phyloP scores from a whole-genome alignment of 192 early-diverging fungal species.

The Coemansia sp. region DNA sequence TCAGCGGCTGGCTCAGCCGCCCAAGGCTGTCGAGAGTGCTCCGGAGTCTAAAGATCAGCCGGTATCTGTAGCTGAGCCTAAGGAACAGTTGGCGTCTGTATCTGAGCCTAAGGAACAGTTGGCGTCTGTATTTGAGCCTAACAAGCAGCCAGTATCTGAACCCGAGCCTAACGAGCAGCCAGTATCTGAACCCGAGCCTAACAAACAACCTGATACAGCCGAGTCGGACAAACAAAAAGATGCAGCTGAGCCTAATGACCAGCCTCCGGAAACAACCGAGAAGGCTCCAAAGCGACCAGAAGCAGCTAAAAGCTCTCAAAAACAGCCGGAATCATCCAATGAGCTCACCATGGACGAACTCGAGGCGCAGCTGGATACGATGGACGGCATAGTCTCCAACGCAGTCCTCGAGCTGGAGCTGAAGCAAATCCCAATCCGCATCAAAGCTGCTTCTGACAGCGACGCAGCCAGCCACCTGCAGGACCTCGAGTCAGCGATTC shows the following conservation, averaged over 20 bases:
- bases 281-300: neutral
- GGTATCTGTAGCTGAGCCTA: neutral
- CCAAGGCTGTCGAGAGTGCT: neutral
- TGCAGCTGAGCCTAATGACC: neutral
- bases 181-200: neutral
- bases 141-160: neutral
- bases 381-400: conserved; percentile 38
- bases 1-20: neutral
- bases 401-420: conserved; percentile 47
- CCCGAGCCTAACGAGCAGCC: neutral
- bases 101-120: neutral
- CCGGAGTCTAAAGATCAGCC: neutral
- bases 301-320: neutral
- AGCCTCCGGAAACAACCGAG: too few relatives aligned
- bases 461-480: conserved; percentile 14
- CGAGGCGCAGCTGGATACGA: conserved; percentile 19
- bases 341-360: conserved; percentile 18
- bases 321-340: neutral
- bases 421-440: conserved; percentile 29
- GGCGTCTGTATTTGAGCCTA: neutral
- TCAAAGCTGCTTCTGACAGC: conserved; percentile 4
- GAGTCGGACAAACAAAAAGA: neutral
- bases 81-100: neutral
- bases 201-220: neutral
- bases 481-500: conserved; percentile 34